Conservation (phyloP, 257 asterid genomes). For the Capsicum pubescens region DNA sequence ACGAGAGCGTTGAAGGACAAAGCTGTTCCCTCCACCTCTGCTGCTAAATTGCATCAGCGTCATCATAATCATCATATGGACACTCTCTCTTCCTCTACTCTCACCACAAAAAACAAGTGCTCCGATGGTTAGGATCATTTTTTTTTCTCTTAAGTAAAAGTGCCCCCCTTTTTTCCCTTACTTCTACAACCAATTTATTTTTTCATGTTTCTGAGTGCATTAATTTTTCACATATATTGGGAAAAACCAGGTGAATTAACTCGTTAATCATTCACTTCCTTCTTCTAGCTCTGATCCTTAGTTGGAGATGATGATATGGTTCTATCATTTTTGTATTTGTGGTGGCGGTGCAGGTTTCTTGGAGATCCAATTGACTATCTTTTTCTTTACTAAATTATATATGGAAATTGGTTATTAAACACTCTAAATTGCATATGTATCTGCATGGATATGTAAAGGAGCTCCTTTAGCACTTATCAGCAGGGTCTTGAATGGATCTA, state of each 20-base stretch:
- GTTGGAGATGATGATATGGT: slow-evolving; percentile 13
- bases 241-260: no score
- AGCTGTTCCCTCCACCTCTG: slow-evolving; percentile 62
- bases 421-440: neutral
- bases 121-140: slow-evolving; percentile 65
- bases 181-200: neutral
- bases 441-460: slow-evolving; percentile 15
- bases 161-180: neutral
- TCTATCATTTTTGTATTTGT: neutral
- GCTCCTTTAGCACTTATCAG: slow-evolving; percentile 1
- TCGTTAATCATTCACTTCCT: neutral
- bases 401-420: slow-evolving; percentile 18
- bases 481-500: neutral
- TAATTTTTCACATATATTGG: neutral
- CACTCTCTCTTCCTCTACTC: slow-evolving; percentile 32
- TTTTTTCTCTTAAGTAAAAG: neutral
- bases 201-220: neutral
- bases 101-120: slow-evolving; percentile 58
- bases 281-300: neutral
- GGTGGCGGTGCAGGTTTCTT: no score
- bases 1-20: slow-evolving; percentile 64
- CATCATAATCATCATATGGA: slow-evolving; percentile 57
- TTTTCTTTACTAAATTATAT: neutral
- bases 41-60: slow-evolving; percentile 47
- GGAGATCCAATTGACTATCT: slow-evolving; percentile 14